Evolutionary conservation across 768 basidiomycete species (phyloP).

Genomic region (Serendipita indica): DNA sequence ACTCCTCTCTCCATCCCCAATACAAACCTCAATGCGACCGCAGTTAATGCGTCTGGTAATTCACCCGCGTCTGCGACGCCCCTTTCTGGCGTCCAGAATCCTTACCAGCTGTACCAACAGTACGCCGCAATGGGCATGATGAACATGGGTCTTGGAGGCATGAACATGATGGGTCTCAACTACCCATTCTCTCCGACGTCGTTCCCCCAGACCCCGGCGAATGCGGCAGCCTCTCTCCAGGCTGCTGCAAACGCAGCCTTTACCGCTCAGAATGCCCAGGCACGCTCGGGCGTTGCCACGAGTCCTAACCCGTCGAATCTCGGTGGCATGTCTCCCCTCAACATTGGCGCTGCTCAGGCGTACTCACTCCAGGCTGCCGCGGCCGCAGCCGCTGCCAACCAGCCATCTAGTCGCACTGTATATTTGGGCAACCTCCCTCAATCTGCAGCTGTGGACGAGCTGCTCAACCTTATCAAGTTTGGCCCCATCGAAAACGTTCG

Average conservation of each 20-base stretch:
- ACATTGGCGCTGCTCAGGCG: slow-evolving; percentile 55
- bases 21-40: not conserved
- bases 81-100: not conserved
- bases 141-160: slow-evolving; percentile 16
- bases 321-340: slow-evolving; percentile 22
- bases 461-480: slow-evolving; percentile 94
- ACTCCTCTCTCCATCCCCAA: slow-evolving; percentile 7
- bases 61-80: slow-evolving; percentile 4
- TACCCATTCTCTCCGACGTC: slow-evolving; percentile 9
- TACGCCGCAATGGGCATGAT: slow-evolving; percentile 10
- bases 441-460: slow-evolving; percentile 92
- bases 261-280: slow-evolving; percentile 14
- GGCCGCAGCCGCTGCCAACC: slow-evolving; percentile 46
- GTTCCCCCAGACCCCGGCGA: slow-evolving; percentile 12
- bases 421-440: slow-evolving; percentile 94
- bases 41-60: slow-evolving; percentile 6
- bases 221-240: slow-evolving; percentile 13
- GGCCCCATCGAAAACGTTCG: slow-evolving; percentile 91
- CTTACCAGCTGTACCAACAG: not conserved
- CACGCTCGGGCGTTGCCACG: slow-evolving; percentile 14
- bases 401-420: slow-evolving; percentile 68
- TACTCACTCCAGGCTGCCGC: slow-evolving; percentile 68
- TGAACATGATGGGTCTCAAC: slow-evolving; percentile 16
- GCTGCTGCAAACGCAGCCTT: not conserved
- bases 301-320: not conserved